Base-by-base conservation (phyloP, 2,329 filamentous ascomycete species). In the Monosporascus sp. region DNA sequence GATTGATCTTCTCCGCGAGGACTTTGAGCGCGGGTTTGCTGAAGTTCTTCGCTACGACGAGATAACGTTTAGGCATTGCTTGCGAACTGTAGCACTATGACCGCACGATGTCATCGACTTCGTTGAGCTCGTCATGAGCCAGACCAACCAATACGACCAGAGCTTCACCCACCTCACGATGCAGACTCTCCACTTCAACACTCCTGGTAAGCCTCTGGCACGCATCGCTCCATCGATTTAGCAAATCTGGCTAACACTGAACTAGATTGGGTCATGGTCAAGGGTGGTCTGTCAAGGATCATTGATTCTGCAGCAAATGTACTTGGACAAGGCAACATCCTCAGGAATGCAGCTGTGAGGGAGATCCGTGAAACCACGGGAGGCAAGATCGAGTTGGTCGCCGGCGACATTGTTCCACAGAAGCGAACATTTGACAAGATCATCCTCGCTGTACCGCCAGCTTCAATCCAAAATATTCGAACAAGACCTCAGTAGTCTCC, bases 31-130 rank as follows among this genome's bases (percentile, higher is more conserved):
- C 22, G 22, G 22, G 22, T 24, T 24, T 24, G 22, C 22, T 24
- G 22, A 24, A 24, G 22, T 24, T 24, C 22, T 24, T 6, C 37
- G 51, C 31, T 58, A 52, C 28, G 56, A 56, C 24, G 56, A 58
- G 7, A 50, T 44, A 26, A 49, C 51, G 17, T 58, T 58, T 20
- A 47, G 56, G 9, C 17, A 9, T 5, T 58, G 56, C 24, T 49
- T 54, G 11, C 48, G 51, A 6, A 20, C 24, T 14, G 20, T 49
- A 2, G 47, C 45, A 2, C 38, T 44, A 3, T 58, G 56, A 54
- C 54, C 54, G 3, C 49, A 56, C 44, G 56, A 53, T 28, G 55
- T 58, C 5, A 44, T 58, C n/a, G 55, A 58, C n/a, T 55, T 53
- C 26, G 55, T 58, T 38, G 55, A 58, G 53, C 40, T 52, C 8